Evolutionary conservation across 2,329 filamentous ascomycete genomes (phyloP), one percentile per base, ranked within the genome.

Genomic region (Claviceps sp.): DNA sequence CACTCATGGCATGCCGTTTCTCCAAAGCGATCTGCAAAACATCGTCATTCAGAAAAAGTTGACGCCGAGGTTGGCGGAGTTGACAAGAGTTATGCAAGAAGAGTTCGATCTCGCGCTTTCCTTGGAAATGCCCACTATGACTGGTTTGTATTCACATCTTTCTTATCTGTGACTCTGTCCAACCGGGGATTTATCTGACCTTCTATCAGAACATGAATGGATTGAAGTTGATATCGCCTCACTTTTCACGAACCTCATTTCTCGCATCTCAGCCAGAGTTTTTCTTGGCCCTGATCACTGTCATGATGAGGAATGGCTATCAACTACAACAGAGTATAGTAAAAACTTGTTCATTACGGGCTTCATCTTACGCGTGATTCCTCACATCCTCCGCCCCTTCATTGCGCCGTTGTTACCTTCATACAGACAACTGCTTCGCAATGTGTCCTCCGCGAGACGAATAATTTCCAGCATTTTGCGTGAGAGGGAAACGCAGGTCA

Each of bases 221-320:
- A 41, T 38, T 7, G 24, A 38, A 8, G 19, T 51, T 42, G 43
- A 47, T 19, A 42, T 47, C 11, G 17, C 34, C 43, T n/a, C 26
- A 10, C 17, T 47, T 16, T 26, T 47, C 11, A 37, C 22, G 4
- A 38, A 38, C 17, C 40, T 65, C 37, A 59, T 64, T 8, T 57
- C 61, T 1, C 52, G 60, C 17, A 58, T 65, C 38, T 58, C 56
- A 6, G 63, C 62, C 2, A 56, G 61, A 22, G 56, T 64, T 0
- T 67, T 66, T 48, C 57, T 67, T 8, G 64, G 64, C 8, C 40
- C 59, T n/a, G 59, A 61, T 13, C 48, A 62, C 2, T 62, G 61
- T 42, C 60, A 61, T 22, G 54, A 65, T 22, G 57, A 59, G 8
- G 58, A 59, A 26, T 66, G 63, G 58, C 52, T 65, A 1, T 51